phyloP scores from a whole-genome alignment of 805 yeast species.

The Pichia scutulata region DNA sequence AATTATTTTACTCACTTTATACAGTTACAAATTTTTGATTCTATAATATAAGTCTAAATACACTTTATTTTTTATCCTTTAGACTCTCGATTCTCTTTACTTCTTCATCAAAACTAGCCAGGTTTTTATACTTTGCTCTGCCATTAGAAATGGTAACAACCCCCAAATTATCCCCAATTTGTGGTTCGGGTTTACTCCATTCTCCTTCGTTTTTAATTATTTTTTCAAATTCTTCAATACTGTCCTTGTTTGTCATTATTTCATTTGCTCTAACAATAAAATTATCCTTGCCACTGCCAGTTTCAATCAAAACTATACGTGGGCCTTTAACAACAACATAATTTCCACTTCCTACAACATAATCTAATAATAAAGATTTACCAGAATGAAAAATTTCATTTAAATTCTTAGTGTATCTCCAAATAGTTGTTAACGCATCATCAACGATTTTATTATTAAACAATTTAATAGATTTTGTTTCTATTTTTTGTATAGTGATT shows the following conservation, averaged over 20 bases:
- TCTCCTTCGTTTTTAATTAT: constrained; percentile 14
- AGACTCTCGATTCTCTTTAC: constrained; percentile 26
- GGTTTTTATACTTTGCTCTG: constrained; percentile 36
- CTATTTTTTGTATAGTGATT: neutral
- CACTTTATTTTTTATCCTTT: constrained; percentile 7
- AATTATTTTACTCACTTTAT: neutral
- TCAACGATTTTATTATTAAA: constrained; percentile 1
- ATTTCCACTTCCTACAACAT: constrained; percentile 31
- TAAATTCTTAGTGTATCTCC: neutral
- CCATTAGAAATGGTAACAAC: constrained; percentile 39
- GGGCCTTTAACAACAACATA: constrained; percentile 51
- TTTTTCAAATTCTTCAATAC: constrained; percentile 17
- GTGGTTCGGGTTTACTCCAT: constrained; percentile 17
- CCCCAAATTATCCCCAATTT: constrained; percentile 39
- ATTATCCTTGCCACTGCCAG: constrained; percentile 30
- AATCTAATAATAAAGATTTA: constrained; percentile 8
- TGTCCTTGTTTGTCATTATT: neutral
- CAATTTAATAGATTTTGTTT: neutral
- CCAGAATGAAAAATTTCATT: neutral
- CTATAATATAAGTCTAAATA: neutral
- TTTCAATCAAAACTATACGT: constrained; percentile 40
- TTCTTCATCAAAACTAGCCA: constrained; percentile 34
- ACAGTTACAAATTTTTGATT: neutral
- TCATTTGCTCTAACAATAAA: constrained; percentile 10
- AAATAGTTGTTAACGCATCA: neutral